Evolutionary conservation across 1,284 basidiomycete genomes (phyloP), one percentile per base, ranked within the genome.

Genomic region (Trichosporon sp.): DNA sequence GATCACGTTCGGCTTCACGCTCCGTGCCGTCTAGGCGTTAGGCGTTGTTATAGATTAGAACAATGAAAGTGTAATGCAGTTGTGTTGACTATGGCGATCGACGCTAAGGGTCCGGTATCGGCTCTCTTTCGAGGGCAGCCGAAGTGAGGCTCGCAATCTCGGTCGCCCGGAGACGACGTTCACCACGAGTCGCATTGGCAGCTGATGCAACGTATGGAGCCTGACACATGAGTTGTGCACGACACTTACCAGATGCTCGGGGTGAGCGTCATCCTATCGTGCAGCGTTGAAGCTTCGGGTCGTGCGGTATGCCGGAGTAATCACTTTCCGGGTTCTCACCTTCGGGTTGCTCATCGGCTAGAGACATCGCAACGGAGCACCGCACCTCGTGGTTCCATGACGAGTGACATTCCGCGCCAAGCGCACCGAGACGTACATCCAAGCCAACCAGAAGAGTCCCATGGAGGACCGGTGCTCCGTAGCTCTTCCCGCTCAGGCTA

Each of bases 1-100:
- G 66, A 67, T 51, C 32, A 31, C 37, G 48, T 67, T 67, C 14
- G 35, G 48, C 3, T 48, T 67, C 51, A 37, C 48, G 19, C 64
- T 65, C 19, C 64, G 64, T 11, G 38, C 64, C 3, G 21, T 65
- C 21, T 63, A 26, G 19, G 7, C 51, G 43, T n/a, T 21, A 16
- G 16, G 48, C 48, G 40, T 12, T 46, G 43, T n/a, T 16, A 26
- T 54, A 54, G 51, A 54, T 10, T 26, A 54, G 19, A 19, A 54
- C n/a, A 26, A 10, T 54, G 51, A 26, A 54, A 54, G 21, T 19
- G 51, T 54, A 26, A 54, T 54, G 51, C 43, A 46, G 43, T n/a
- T 46, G 40, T 46, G 16, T 16, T 3, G 43, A 46, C 43, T n/a
- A 46, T 4, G 16, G 11, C 5, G 7, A n/a, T 46, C 16, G 43